A percentile compares a stretch with the other conserved stretches of the same genome.
Evolutionary conservation across 148 eudicot species (phyloP).

Genomic region (Chenopodium formosanum): DNA sequence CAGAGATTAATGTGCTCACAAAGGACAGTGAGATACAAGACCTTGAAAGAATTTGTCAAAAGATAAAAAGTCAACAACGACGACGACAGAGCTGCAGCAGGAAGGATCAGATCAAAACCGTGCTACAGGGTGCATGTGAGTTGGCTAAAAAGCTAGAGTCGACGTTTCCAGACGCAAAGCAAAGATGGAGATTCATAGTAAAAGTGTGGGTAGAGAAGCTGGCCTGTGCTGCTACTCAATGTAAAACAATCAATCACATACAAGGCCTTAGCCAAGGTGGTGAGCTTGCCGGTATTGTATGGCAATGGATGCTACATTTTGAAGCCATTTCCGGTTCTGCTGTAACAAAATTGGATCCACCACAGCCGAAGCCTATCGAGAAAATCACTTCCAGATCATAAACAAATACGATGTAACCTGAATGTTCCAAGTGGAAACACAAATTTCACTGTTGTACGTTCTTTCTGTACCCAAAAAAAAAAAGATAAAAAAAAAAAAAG

Average conservation of each 20-base stretch:
- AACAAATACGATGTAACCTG: too few relatives aligned
- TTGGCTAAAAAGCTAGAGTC: neutral
- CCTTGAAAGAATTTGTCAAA: neutral
- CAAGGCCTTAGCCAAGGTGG: neutral
- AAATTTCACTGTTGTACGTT: too few relatives aligned
- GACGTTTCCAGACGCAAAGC: neutral
- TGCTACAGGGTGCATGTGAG: neutral
- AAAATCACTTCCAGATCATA: too few relatives aligned
- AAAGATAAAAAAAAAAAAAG: too few relatives aligned
- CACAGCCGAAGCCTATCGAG: too few relatives aligned
- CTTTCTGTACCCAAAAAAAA: too few relatives aligned
- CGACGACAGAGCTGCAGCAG: neutral
- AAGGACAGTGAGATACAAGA: neutral
- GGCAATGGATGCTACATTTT: neutral
- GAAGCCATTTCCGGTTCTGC: neutral
- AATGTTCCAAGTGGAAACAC: too few relatives aligned
- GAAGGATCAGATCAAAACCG: neutral
- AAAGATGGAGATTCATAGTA: neutral
- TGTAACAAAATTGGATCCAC: neutral
- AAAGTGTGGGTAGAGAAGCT: conserved; percentile 7
- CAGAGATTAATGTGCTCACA: neutral
- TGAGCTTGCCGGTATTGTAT: neutral
- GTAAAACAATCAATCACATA: neutral
- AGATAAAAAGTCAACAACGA: neutral
- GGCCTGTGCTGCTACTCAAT: neutral